Evolutionary conservation across 2,329 filamentous ascomycete genomes (phyloP).

Genomic region (Rutstroemia sp.): DNA sequence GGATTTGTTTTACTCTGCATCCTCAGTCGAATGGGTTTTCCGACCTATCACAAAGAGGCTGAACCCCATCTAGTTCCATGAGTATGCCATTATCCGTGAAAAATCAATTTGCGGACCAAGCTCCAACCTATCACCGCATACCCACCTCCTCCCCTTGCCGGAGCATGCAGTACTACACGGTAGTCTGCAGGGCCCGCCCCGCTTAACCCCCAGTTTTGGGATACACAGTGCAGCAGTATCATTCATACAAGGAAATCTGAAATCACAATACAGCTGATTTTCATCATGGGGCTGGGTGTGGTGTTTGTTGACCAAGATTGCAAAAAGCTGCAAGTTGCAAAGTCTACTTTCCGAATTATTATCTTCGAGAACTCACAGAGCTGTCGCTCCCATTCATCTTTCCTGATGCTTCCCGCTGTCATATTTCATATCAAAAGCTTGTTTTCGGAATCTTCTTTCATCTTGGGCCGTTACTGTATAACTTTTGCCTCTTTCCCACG

Average conservation of each 20-base stretch:
- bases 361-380: neutral
- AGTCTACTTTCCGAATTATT: slow-evolving; percentile 4
- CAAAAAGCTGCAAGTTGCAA: neutral
- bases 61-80: neutral
- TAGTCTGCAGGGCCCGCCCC: neutral
- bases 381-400: neutral
- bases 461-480: slow-evolving; percentile 13
- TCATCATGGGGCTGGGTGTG: neutral
- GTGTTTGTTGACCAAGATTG: neutral
- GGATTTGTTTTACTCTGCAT: neutral
- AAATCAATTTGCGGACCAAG: neutral
- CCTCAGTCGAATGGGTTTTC: neutral
- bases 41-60: slow-evolving; percentile 8
- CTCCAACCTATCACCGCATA: neutral
- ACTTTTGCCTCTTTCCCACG: slow-evolving; percentile 14
- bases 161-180: slow-evolving; percentile 11
- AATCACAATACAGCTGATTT: neutral
- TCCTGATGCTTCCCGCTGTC: slow-evolving; percentile 7
- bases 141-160: slow-evolving; percentile 7
- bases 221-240: neutral
- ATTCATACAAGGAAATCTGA: neutral
- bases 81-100: slow-evolving; percentile 8
- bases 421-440: slow-evolving; percentile 5
- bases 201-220: neutral
- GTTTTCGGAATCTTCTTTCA: neutral